Conservation (phyloP, 176 grass and related monocot species). For the Pontederia paniculata region DNA sequence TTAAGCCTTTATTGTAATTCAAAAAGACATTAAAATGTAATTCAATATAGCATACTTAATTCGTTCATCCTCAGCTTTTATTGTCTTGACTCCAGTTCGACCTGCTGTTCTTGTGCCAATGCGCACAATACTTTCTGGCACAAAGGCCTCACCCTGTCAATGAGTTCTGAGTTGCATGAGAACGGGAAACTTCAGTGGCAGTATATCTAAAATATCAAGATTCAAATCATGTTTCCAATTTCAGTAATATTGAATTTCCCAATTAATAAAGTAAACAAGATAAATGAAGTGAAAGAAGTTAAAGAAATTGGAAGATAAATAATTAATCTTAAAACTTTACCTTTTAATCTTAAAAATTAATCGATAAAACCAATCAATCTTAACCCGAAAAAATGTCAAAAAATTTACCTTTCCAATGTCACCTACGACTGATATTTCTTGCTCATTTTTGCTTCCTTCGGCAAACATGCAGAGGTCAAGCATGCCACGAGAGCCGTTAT, state of each 20-base stretch:
- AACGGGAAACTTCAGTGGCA: too few species aligned
- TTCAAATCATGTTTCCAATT: background rate
- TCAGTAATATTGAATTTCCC: background rate
- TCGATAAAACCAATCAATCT: too few species aligned
- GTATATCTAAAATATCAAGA: too few species aligned
- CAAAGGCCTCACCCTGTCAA: conserved; percentile 81
- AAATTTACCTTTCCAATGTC: conserved; percentile 68
- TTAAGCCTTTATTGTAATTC: background rate
- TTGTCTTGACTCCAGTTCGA: conserved; percentile 46
- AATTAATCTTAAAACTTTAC: too few species aligned
- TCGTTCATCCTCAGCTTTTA: conserved; percentile 45
- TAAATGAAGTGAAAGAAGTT: background rate
- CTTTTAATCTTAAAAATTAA: too few species aligned
- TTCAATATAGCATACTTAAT: conserved; percentile 54
- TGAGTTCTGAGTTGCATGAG: conserved; percentile 7
- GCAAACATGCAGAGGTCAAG: conserved; percentile 98
- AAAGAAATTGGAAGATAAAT: conserved; percentile 4
- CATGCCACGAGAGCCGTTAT: conserved; percentile 86
- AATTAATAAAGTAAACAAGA: too few species aligned
- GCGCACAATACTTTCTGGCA: conserved; percentile 68
- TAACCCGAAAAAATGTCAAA: conserved; percentile 5
- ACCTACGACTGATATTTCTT: conserved; percentile 91
- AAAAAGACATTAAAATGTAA: background rate
- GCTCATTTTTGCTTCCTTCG: conserved; percentile 87
- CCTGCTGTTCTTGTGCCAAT: conserved; percentile 61